These are phyloP conservation scores for Detonula confervacea DNA, from an alignment of 352 stramenopile species.

Conservation along the genomic window DNA sequence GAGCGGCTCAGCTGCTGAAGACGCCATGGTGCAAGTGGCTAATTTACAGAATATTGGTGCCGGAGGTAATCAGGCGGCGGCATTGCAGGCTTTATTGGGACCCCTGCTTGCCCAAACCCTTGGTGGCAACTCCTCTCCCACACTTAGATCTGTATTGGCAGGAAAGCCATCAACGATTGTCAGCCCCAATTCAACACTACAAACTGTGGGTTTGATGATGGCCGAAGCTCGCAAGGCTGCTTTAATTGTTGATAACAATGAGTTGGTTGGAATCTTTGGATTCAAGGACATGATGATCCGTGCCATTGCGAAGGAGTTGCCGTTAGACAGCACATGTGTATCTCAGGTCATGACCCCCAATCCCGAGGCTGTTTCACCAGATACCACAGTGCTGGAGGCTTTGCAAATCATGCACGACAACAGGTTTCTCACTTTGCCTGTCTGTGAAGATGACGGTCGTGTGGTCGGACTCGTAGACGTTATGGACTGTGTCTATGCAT, in stretches of 20 bases:
- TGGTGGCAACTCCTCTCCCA: conserved; percentile 60
- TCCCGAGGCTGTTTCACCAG: conserved; percentile 92
- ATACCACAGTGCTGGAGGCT: conserved; percentile 93
- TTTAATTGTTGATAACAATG: conserved; percentile 92
- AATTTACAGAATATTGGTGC: conserved; percentile 48
- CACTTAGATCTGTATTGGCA: conserved; percentile 72
- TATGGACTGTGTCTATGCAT: conserved; percentile 91
- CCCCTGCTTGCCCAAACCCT: conserved; percentile 70
- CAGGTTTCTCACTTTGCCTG: conserved; percentile 95
- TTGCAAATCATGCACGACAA: conserved; percentile 98
- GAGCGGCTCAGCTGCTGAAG: conserved; percentile 45
- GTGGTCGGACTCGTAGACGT: conserved; percentile 96
- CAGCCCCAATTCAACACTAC: conserved; percentile 89
- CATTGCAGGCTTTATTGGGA: conserved; percentile 65
- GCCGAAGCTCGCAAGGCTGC: conserved; percentile 92
- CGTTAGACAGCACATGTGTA: conserved; percentile 91
- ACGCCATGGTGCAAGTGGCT: conserved; percentile 63
- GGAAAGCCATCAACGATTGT: conserved; percentile 77
- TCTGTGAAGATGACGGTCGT: conserved; percentile 90
- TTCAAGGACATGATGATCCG: conserved; percentile 97
- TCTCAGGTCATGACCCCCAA: conserved; percentile 96
- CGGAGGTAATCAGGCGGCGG: conserved; percentile 55
- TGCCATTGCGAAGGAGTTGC: conserved; percentile 91
- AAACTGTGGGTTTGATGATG: conserved; percentile 93
- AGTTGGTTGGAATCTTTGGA: conserved; percentile 96